Evolutionary conservation across 768 basidiomycete species (phyloP), one percentile per base, ranked within the genome.

Genomic region (Mycena kentingensis): DNA sequence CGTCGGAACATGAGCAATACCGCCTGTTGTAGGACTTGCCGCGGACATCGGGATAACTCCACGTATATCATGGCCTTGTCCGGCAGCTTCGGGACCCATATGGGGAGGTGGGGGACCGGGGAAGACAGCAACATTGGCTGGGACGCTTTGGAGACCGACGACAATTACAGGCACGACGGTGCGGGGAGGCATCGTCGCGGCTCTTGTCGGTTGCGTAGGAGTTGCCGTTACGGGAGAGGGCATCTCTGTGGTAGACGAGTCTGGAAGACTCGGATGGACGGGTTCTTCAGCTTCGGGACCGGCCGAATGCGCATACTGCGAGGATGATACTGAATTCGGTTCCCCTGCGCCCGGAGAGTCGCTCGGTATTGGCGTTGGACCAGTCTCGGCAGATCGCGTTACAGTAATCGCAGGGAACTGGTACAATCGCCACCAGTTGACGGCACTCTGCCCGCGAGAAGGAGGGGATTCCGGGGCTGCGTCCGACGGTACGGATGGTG

Each of bases 391-490:
- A n/a, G n/a, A n/a, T n/a, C n/a, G n/a, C n/a, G n/a, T n/a, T n/a
- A 61, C 73, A 13, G 70, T 58, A 58, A 90, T 85, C 32, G 88
- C 77, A 7, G 86, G 87, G 73, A 90, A 91, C n/a, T 88, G 80
- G 63, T 90, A 90, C 60, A 90, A 68, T 49, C 89, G 74, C 90
- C 90, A 91, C 82, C 88, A 88, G 63, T 91, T 91, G 51, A 91
- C 77, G 16, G 79, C 67, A 12, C 74, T 76, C 71, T 46, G 16
- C 37, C 28, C 26, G 57, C 36, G 3, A 51, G 46, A 16, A 19
- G 37, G n/a, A n/a, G n/a, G n/a, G n/a, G n/a, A n/a, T n/a, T n/a
- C n/a, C n/a, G n/a, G n/a, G n/a, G n/a, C n/a, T n/a, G n/a, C n/a
- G n/a, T n/a, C n/a, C n/a, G n/a, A n/a, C 21, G 45, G 31, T 46